Conservation (phyloP, 2,329 filamentous ascomycete genomes). For the Geosmithia morbida region DNA sequence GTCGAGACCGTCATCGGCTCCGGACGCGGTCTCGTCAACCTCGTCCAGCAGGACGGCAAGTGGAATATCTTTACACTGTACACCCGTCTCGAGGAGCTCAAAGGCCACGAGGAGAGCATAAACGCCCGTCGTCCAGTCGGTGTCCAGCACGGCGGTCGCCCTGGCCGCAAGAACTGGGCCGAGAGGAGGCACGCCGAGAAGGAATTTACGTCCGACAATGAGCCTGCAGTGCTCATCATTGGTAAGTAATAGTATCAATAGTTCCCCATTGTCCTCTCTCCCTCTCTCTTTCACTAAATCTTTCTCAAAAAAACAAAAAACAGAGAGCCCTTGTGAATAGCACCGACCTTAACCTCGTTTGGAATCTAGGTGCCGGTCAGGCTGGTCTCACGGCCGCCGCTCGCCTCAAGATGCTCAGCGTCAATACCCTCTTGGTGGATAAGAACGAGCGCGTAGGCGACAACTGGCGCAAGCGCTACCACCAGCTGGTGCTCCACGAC, state of each 20-base stretch:
- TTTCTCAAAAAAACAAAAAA: too few species aligned
- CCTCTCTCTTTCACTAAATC: too few species aligned
- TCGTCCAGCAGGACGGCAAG: constrained; percentile 24
- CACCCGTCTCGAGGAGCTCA: constrained; percentile 40
- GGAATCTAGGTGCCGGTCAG: constrained; percentile 45
- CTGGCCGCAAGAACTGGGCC: constrained; percentile 43
- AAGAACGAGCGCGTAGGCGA: constrained; percentile 43
- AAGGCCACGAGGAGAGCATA: constrained; percentile 34
- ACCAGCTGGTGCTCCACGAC: constrained; percentile 54
- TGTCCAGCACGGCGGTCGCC: constrained; percentile 36
- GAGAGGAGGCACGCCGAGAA: constrained; percentile 33
- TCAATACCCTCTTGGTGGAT: constrained; percentile 44
- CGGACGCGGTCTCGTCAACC: constrained; percentile 40
- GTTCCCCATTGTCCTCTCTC: too few species aligned
- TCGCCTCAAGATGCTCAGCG: constrained; percentile 41
- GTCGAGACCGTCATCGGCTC: constrained; percentile 36
- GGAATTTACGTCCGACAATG: constrained; percentile 25
- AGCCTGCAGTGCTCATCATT: constrained; percentile 47
- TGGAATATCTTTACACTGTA: constrained; percentile 55
- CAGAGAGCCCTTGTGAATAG: too few species aligned
- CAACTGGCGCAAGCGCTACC: constrained; percentile 49
- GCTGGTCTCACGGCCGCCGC: constrained; percentile 42
- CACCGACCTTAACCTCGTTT: too few species aligned
- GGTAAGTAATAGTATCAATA: too few species aligned
- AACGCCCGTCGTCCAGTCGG: constrained; percentile 35